Percentiles rank a stretch among this genome's conserved stretches.
phyloP scores from a whole-genome alignment of 768 basidiomycete genomes.

The Tephrocybe sp. region DNA sequence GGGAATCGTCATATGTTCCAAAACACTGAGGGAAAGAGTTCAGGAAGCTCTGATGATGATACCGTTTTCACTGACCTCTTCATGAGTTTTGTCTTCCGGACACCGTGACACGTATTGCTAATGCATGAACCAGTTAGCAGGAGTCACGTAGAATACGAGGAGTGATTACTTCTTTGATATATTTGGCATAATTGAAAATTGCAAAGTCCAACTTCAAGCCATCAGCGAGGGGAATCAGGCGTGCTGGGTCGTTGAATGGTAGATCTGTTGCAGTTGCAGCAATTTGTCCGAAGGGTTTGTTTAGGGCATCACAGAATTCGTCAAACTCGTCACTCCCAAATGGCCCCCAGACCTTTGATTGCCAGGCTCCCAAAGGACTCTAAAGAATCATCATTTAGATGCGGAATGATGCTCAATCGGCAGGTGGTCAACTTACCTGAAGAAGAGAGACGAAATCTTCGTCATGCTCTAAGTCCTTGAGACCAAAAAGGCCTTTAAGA shows the following conservation, averaged over 20 bases:
- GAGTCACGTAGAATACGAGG: not conserved
- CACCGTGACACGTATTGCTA: constrained; percentile 61
- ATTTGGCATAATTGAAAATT: constrained; percentile 72
- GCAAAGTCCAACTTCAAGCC: constrained; percentile 54
- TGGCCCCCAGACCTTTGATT: constrained; percentile 86
- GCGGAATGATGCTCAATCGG: too few relatives aligned
- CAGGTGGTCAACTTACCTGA: constrained; percentile 36
- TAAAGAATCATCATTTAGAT: constrained; percentile 24
- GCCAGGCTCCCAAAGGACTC: constrained; percentile 71
- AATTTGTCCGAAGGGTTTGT: constrained; percentile 37
- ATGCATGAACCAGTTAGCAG: not conserved
- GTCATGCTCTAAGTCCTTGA: constrained; percentile 63
- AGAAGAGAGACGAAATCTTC: constrained; percentile 76
- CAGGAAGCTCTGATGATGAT: not conserved
- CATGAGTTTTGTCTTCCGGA: constrained; percentile 36
- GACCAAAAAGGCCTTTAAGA: constrained; percentile 77
- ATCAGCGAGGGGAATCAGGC: constrained; percentile 44
- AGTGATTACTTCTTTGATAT: constrained; percentile 61
- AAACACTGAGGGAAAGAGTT: constrained; percentile 60
- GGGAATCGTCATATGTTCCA: constrained; percentile 70
- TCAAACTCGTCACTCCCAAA: constrained; percentile 63
- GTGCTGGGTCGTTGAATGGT: constrained; percentile 47
- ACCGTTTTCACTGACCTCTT: constrained; percentile 27
- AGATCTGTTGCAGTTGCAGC: constrained; percentile 29
- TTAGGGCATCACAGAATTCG: constrained; percentile 61